Evolutionary conservation across 2,329 filamentous ascomycete species (phyloP), one percentile per base, ranked within the genome.

Genomic region (Mollisia scopiformis): DNA sequence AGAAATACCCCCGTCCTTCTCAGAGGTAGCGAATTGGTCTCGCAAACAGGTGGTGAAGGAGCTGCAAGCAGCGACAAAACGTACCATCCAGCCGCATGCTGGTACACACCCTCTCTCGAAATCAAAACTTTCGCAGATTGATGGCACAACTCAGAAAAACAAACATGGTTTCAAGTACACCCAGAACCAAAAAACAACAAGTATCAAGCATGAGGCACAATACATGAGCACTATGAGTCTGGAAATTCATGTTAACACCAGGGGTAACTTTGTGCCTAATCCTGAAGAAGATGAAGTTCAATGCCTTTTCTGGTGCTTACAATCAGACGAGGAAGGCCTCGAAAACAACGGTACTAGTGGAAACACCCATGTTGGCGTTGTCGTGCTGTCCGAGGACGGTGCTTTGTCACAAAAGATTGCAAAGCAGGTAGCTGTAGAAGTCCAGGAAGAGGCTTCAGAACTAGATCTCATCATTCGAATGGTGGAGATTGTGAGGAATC

Each of bases 191-290:
- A 86, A 87, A 66, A 88, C 88, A 1, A 90, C 88, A 0, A 92
- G 88, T 66, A 87, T 96, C 19, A 86, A 92, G 70, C 91, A 94
- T 66, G 92, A 96, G 74, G 88, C 87, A 2, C 91, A 95, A 68
- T 96, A 97, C 74, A 98, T 99, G 95, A 97, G 91, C 68, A 92
- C 90, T 19, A 93, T 99, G 91, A 96, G 93, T 67, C 76, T 99
- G 6, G 95, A 99, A 73, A 78, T 98, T 4, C 94, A 99, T 72
- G 89, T 96, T 63, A 97, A 96, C 68, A 95, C 90, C 3, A 84
- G 94, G 58, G 92, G 87, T 6, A 87, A 86, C 52, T 81, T 97
- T 8, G 84, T 92, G 2, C 93, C 95, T 1, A 93, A 99, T 71
- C 95, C 95, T 0, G 92, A 94, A 68, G 84, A 96, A 67, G 95